Base-by-base conservation (phyloP, 768 basidiomycete genomes). In the Agaricus subrufescens region DNA sequence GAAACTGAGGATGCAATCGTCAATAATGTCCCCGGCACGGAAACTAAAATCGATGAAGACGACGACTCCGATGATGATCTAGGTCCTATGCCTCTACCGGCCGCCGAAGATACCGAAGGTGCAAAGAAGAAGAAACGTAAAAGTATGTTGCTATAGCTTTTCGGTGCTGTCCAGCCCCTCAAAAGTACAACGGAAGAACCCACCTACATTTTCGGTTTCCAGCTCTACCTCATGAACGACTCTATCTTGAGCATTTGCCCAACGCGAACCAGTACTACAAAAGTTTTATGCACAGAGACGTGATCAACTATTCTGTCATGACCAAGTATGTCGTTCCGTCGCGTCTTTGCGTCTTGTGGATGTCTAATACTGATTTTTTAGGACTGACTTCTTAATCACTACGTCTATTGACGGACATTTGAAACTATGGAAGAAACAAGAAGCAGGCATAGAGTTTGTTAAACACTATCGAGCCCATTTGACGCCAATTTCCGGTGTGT, bases 361-460 rank as follows among this genome's bases (percentile, higher is more conserved):
- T 26, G 10, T 34, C 5, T 9, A 19, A 26, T 45, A 39, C 46
- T 15, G 14, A 15, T 43, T 43, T n/a, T 19, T 3, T 62, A 97
- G 96, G 69, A 96, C 94, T 11, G 86, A 94, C 56, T 99, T 98
- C 65, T 66, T 98, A 43, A 79, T 99, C 48, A 99, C 97, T 6
- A 94, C 96, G 1, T 98, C 96, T 2, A 71, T 94, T 9, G 97
- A 98, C 66, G 97, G 97, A 2, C 89, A 94, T 70, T 71, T 98
- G 60, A 99, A 99, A 69, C 72, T 99, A n/a, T 99, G 97, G 97
- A 98, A 97, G 77, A 99, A 99, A 71, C 94, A 97, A 73, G 90
- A 94, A 23, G 69, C 77, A 5, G 96, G 95, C 3, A 94, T 99
- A 65, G 97, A 98, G 73, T 98, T 98, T 63, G 96, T 98, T 57